Base-by-base conservation (phyloP, 495 filamentous ascomycete species). In the Glonium stellatum region DNA sequence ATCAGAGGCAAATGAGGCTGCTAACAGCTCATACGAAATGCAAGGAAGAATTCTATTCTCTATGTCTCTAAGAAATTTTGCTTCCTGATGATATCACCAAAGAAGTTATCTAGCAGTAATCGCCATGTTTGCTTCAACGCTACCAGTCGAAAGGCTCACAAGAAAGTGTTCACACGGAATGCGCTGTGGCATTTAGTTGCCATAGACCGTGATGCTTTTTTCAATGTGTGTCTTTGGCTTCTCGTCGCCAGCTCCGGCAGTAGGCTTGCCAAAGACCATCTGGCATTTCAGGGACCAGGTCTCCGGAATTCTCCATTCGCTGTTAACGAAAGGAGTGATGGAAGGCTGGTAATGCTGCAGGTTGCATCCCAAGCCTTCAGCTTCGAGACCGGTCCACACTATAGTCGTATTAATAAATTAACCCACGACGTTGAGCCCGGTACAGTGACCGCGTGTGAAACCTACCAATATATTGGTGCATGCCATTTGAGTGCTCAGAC, bases 191-290 rank as follows among this genome's bases (percentile, higher is more conserved):
- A 12, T 31, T 54, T 57, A 60, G 55, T 52, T 57, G 21, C 63
- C 63, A 58, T 52, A 61, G 19, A 65, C 63, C 50, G 42, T 58
- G 19, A 65, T 23, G n/a, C 54, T 49, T 41, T 60, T 44, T 54
- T 65, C 59, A 46, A 61, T 25, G 15, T 42, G 46, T 25, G 47
- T 58, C 63, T 58, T 65, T 1, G 58, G 54, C 63, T 65, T 65
- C 37, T 39, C 21, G 1, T 58, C 63, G 9, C 42, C 44, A 19
- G 48, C 8, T 10, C 31, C 23, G 11, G 23, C 58, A 18, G 41
- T 55, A 4, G 50, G 54, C 59, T 58, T 59, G n/a, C 63, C 63
- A 44, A 65, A 65, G 46, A 59, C 54, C 58, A 65, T 18, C 55
- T 65, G 58, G 34, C 31, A 47, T 58, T 65, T 65, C 27, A 65